Base-by-base conservation (phyloP, 2,329 filamentous ascomycete species). In the Fusarium nodosum region DNA sequence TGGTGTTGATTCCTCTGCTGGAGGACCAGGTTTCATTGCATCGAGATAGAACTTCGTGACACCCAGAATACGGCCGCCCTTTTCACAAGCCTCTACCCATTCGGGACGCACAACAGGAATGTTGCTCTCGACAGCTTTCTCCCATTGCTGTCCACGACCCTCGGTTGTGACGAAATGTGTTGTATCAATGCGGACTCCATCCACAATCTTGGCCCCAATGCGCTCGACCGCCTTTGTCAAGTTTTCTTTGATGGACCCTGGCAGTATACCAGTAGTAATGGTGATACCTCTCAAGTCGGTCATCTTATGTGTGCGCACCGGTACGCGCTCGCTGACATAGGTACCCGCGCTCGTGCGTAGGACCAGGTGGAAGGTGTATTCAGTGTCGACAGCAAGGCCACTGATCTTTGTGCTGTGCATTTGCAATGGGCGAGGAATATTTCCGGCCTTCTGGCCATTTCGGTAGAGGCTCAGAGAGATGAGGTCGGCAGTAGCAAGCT, bases 101-200 rank as follows among this genome's bases (percentile, higher is more conserved):
- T 99, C 96, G 22, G 96, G 96, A 39, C 96, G 88, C 24, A 99
- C 96, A 13, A 99, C 93, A 10, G 96, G 96, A 56, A 99, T 97
- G 79, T 98, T 99, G 88, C 94, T 97, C 83, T 98, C 95, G 31
- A 95, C 91, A 1, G 96, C 96, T 84, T 96, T 97, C 82, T 99
- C 96, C 96, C 96, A 99, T 15, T 91, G 87, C 52, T 92, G 86
- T 33, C 96, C 96, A 58, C 94, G 86, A 31, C 94, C 94, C 79
- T 99, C 96, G 12, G 93, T 97, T 68, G 95, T 98, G 63, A 99
- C 93, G 78, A 99, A 99, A 81, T 99, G 96, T 18, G 96, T 99
- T 1, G 96, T 99, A 79, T 99, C 96, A 77, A 99, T 98, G 75
- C 95, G 88, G 53, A 98, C 94, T 15, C 88, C 88, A 73, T 97